A percentile compares a stretch with the other conserved stretches of the same genome.
phyloP scores from a whole-genome alignment of 169 alveolate species.

The Cystoisospora suis region DNA sequence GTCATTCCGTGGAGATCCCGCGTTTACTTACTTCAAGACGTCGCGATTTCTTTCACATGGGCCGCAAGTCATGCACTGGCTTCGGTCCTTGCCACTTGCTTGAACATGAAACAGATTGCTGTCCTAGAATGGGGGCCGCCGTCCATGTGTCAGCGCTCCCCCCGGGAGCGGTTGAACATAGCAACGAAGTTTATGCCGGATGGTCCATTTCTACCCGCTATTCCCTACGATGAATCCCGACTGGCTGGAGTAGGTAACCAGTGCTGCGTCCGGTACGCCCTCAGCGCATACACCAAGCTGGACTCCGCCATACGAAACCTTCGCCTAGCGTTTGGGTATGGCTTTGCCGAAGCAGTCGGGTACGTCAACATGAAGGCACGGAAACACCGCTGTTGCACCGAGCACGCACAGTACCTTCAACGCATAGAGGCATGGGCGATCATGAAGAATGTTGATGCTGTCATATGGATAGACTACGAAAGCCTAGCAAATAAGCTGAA shows the following conservation, averaged over 20 bases:
- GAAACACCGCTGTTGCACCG: constrained; percentile 13
- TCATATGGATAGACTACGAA: constrained; percentile 21
- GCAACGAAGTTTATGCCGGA: constrained; percentile 11
- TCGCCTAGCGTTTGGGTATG: constrained; percentile 15
- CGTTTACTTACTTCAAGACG: too few species aligned
- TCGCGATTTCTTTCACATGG: too few species aligned
- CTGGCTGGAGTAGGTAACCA: not conserved
- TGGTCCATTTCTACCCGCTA: constrained; percentile 10
- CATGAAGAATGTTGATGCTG: constrained; percentile 18
- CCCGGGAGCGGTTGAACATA: not conserved
- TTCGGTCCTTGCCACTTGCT: too few species aligned
- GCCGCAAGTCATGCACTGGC: not conserved
- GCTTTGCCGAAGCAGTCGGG: constrained; percentile 17
- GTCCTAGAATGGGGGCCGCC: constrained; percentile 25
- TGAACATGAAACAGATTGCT: constrained; percentile 36
- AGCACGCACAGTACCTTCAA: constrained; percentile 10
- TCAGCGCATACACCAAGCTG: constrained; percentile 5
- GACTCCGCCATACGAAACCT: constrained; percentile 1
- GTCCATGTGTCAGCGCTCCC: constrained; percentile 17
- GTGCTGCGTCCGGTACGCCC: constrained; percentile 22
- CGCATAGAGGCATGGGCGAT: constrained; percentile 30
- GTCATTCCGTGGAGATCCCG: too few species aligned
- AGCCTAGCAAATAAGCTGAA: constrained; percentile 1
- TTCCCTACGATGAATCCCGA: not conserved
- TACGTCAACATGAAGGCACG: constrained; percentile 25